Percentiles rank a stretch among this genome's conserved stretches.
phyloP scores from a whole-genome alignment of 768 basidiomycete genomes.

The Boletus reticuloceps region DNA sequence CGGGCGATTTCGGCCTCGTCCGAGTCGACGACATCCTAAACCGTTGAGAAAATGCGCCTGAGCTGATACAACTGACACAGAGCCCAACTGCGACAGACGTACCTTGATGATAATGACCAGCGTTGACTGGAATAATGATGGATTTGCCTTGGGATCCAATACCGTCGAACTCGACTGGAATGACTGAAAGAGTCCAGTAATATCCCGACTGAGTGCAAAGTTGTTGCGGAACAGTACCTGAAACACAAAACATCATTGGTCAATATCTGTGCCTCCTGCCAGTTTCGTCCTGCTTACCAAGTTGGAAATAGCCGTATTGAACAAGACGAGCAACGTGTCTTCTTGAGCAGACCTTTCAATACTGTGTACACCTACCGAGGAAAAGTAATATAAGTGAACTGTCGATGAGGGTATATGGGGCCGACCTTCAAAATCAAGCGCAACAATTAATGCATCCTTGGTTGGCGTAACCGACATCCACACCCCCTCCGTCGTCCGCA shows the following conservation, averaged over 20 bases:
- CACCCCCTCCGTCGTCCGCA: conserved; percentile 64
- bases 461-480: conserved; percentile 70
- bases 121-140: conserved; percentile 55
- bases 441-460: conserved; percentile 49
- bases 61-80: neutral
- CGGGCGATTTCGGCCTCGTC: conserved; percentile 56
- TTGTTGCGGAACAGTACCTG: conserved; percentile 67
- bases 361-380: conserved; percentile 49
- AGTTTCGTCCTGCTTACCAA: conserved; percentile 35
- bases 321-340: conserved; percentile 59
- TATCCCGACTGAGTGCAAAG: conserved; percentile 59
- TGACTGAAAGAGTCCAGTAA: conserved; percentile 60
- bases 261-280: neutral
- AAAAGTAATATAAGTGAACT: neutral
- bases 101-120: conserved; percentile 66
- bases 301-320: conserved; percentile 66
- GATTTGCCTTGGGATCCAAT: conserved; percentile 57
- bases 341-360: conserved; percentile 65
- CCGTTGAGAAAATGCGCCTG: neutral
- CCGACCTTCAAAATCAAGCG: conserved; percentile 63
- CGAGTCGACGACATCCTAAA: conserved; percentile 60
- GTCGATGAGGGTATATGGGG: neutral
- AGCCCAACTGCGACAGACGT: neutral
- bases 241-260: no score
- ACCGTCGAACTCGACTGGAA: conserved; percentile 60